Conservation (phyloP, 768 basidiomycete genomes). For the Leccinum sublutescens region DNA sequence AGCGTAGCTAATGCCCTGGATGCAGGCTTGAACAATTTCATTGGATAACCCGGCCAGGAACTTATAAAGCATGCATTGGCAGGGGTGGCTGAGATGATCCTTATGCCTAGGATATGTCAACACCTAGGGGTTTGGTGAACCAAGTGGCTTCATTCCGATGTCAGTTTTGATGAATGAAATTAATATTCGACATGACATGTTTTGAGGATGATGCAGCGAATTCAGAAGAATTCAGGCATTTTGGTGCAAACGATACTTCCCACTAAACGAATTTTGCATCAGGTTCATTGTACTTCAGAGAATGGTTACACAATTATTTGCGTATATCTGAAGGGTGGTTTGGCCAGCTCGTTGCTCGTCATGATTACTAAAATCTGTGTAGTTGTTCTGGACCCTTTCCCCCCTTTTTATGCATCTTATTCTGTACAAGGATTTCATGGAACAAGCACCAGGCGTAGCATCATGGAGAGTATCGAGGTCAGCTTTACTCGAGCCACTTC, state of each 20-base stretch:
- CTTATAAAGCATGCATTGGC: constrained; percentile 50
- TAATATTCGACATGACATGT: neutral
- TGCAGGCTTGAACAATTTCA: constrained; percentile 65
- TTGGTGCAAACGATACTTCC: constrained; percentile 58
- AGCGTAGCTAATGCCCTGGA: constrained; percentile 58
- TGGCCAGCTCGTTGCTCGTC: constrained; percentile 1
- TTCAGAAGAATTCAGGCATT: constrained; percentile 46
- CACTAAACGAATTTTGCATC: constrained; percentile 48
- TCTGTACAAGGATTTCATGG: neutral
- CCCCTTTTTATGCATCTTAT: neutral
- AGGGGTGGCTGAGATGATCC: constrained; percentile 28
- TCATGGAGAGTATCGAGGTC: neutral
- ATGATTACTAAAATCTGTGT: neutral
- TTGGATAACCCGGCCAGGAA: constrained; percentile 59
- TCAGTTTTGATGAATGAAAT: constrained; percentile 55
- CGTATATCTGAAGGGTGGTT: constrained; percentile 3
- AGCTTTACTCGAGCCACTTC: neutral
- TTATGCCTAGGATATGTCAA: constrained; percentile 52
- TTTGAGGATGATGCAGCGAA: neutral
- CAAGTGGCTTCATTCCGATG: constrained; percentile 48
- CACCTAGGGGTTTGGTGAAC: constrained; percentile 50
- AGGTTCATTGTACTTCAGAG: constrained; percentile 6
- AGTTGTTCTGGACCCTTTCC: neutral
- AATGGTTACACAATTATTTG: neutral
- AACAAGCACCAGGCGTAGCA: neutral